Evolutionary conservation across 768 basidiomycete species (phyloP).

Genomic region (Termitomyces sp.): DNA sequence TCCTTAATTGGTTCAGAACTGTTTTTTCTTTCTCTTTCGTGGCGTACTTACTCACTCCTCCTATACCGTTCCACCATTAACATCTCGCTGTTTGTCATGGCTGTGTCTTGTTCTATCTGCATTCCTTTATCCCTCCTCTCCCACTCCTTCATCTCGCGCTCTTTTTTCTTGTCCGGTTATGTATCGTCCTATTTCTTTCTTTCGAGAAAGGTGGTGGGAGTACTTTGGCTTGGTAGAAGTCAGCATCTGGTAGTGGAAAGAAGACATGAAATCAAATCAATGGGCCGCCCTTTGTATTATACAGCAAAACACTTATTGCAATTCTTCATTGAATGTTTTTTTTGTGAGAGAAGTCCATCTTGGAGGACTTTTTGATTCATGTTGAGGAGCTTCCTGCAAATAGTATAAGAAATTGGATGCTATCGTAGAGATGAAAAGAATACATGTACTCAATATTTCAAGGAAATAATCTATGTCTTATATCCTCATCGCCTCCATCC

Average conservation of each 20-base stretch:
- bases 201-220: constrained; percentile 8
- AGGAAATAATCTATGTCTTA: too few relatives aligned
- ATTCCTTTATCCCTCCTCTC: not conserved
- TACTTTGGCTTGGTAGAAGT: constrained; percentile 9
- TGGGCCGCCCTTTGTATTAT: constrained; percentile 14
- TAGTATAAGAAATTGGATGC: too few relatives aligned
- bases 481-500: too few relatives aligned
- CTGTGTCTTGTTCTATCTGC: constrained; percentile 9
- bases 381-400: not conserved
- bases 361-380: not conserved
- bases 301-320: not conserved
- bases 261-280: constrained; percentile 12
- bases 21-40: constrained; percentile 2
- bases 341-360: too few relatives aligned
- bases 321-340: not conserved
- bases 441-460: too few relatives aligned
- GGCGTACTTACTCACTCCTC: constrained; percentile 13
- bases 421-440: too few relatives aligned
- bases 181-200: constrained; percentile 2
- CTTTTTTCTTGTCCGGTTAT: constrained; percentile 4
- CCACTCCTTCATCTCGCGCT: constrained; percentile 6
- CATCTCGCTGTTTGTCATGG: constrained; percentile 10
- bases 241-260: constrained; percentile 11
- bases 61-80: constrained; percentile 14
- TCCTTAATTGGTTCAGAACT: constrained; percentile 13